These are phyloP conservation scores for Phytopythium boreale DNA, from an alignment of 352 stramenopile species.

Conservation along the genomic window DNA sequence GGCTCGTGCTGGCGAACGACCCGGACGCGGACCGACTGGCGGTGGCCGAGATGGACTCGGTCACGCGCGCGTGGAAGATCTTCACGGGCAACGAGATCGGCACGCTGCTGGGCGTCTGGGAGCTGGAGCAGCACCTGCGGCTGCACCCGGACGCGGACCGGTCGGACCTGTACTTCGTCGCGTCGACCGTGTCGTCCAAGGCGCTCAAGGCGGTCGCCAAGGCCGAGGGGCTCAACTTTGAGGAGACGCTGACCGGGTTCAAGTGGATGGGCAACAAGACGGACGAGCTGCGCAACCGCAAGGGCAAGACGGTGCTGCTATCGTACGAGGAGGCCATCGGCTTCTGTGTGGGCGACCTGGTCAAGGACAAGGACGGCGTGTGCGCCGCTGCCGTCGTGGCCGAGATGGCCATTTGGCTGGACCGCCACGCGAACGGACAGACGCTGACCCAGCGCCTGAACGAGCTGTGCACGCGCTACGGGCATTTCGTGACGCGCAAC, in stretches of 20 bases:
- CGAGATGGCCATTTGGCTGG: conserved; percentile 86
- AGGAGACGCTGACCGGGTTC: conserved; percentile 98
- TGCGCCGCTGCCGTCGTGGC: conserved; percentile 88
- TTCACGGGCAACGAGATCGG: conserved; percentile 99
- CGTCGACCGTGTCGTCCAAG: conserved; percentile 96
- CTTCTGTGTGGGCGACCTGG: conserved; percentile 95
- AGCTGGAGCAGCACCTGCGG: conserved; percentile 67
- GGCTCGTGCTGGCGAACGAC: conserved; percentile 97
- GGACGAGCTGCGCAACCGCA: conserved; percentile 57
- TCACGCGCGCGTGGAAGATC: conserved; percentile 86
- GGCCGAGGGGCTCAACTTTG: conserved; percentile 93
- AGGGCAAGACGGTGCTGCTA: conserved; percentile 94
- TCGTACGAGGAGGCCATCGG: conserved; percentile 99
- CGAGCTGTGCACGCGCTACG: conserved; percentile 92
- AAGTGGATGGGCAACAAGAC: conserved; percentile 98
- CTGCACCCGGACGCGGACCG: conserved; percentile 52
- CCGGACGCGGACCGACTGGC: conserved; percentile 97
- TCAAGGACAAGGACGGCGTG: conserved; percentile 99
- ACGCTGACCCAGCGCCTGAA: conserved; percentile 80
- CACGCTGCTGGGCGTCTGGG: conserved; percentile 93
- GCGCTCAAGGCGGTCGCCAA: conserved; percentile 93
- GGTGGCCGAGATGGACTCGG: conserved; percentile 89
- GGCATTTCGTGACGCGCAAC: conserved; percentile 97
- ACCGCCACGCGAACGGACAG: conserved; percentile 37
- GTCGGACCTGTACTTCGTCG: conserved; percentile 87